Evolutionary conservation across 768 basidiomycete genomes (phyloP).

Genomic region (Lyophyllum decastes): DNA sequence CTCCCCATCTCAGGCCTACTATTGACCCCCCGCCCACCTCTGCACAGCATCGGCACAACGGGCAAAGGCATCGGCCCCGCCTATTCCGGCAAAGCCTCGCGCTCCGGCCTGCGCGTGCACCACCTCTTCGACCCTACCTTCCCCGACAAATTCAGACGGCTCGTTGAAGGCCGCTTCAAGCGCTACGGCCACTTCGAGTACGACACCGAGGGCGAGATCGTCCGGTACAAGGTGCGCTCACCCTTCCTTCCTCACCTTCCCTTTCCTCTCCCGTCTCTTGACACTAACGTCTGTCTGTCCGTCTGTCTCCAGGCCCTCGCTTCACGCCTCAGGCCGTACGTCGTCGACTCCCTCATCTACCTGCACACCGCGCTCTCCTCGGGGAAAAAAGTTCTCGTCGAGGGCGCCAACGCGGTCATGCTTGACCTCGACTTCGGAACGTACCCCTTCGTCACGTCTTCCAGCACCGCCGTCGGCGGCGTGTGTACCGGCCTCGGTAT

Average conservation of each 20-base stretch:
- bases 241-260: not conserved
- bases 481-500: constrained; percentile 98
- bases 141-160: constrained; percentile 87
- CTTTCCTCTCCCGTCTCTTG: no score
- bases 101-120: constrained; percentile 94
- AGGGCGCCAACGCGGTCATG: constrained; percentile 99
- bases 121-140: constrained; percentile 92
- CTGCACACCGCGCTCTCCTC: constrained; percentile 77
- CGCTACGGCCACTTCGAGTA: constrained; percentile 98
- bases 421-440: constrained; percentile 98
- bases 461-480: constrained; percentile 90
- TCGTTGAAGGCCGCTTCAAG: constrained; percentile 97
- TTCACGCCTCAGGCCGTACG: constrained; percentile 81
- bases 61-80: constrained; percentile 98
- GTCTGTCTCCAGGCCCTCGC: constrained; percentile 64
- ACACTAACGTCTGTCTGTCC: not conserved
- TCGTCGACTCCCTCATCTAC: constrained; percentile 85
- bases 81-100: constrained; percentile 96
- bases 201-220: constrained; percentile 95
- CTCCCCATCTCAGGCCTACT: not conserved
- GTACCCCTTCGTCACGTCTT: constrained; percentile 97
- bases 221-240: constrained; percentile 77
- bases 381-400: constrained; percentile 85
- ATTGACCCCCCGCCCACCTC: no score
- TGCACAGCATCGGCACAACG: constrained; percentile 92